A percentile compares a stretch with the other conserved stretches of the same genome.
Evolutionary conservation across 2,329 filamentous ascomycete species (phyloP).

Genomic region (Sphaerulina populicola): DNA sequence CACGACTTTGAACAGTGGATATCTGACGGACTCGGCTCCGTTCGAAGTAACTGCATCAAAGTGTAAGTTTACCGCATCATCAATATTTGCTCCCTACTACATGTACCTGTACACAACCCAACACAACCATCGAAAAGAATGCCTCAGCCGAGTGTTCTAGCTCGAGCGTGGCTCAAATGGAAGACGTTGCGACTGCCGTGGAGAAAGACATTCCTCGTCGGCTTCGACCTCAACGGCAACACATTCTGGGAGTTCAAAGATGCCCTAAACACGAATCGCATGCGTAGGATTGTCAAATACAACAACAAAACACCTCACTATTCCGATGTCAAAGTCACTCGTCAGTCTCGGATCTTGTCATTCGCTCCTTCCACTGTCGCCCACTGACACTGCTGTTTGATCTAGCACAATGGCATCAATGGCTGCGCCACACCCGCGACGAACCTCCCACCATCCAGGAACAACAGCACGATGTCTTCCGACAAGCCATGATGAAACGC

Average conservation of each 20-base stretch:
- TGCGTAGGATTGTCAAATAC: slow-evolving; percentile 53
- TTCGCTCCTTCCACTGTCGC: not conserved
- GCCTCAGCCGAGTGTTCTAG: slow-evolving; percentile 35
- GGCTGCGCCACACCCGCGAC: slow-evolving; percentile 54
- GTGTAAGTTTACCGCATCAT: slow-evolving; percentile 3
- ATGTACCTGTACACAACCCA: not conserved
- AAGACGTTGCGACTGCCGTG: slow-evolving; percentile 55
- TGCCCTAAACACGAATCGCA: slow-evolving; percentile 45
- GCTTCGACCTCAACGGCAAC: slow-evolving; percentile 54
- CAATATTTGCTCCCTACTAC: not conserved
- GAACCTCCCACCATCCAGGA: slow-evolving; percentile 51
- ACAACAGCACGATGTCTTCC: slow-evolving; percentile 49
- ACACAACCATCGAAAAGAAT: slow-evolving; percentile 24
- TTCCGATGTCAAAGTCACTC: slow-evolving; percentile 53
- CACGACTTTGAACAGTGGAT: not conserved
- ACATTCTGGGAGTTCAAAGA: slow-evolving; percentile 62
- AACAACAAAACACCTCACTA: slow-evolving; percentile 44
- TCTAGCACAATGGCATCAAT: slow-evolving; percentile 59
- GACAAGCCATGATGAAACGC: slow-evolving; percentile 52
- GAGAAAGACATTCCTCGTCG: slow-evolving; percentile 52
- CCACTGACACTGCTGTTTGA: not conserved
- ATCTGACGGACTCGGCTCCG: not conserved
- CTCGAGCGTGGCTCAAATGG: slow-evolving; percentile 53
- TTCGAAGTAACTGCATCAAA: not conserved
- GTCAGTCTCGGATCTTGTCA: slow-evolving; percentile 32